phyloP scores from a whole-genome alignment of 2,329 filamentous ascomycete species.

The Colletotrichum incanum region DNA sequence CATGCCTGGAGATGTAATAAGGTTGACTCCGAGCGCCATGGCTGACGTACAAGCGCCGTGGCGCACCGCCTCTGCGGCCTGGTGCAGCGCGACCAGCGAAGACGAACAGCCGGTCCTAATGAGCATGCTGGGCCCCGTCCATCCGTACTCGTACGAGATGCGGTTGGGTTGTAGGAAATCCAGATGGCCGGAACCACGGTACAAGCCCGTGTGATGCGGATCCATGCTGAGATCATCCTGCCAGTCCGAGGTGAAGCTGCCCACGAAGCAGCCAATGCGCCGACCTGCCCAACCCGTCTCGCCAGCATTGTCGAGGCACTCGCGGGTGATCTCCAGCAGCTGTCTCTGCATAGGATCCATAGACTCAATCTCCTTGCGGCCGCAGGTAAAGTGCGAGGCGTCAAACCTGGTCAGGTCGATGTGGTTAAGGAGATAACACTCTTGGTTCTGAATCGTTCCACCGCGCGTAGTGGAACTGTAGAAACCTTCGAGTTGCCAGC shows the following conservation, averaged over 20 bases:
- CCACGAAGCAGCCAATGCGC: neutral
- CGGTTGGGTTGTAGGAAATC: neutral
- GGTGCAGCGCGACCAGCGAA: constrained; percentile 46
- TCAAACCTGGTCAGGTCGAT: constrained; percentile 50
- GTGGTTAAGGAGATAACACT: constrained; percentile 2
- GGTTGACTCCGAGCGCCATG: constrained; percentile 47
- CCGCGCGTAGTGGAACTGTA: neutral
- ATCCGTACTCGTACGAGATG: constrained; percentile 45
- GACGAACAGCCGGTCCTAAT: constrained; percentile 50
- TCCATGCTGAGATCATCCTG: constrained; percentile 35
- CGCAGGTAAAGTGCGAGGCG: constrained; percentile 52
- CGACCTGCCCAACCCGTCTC: constrained; percentile 39
- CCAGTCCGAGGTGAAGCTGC: neutral
- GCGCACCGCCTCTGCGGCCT: constrained; percentile 43
- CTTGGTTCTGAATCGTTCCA: neutral
- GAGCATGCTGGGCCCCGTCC: constrained; percentile 47
- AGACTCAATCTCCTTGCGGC: constrained; percentile 47
- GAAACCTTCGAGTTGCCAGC: neutral
- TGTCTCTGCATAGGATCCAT: constrained; percentile 52
- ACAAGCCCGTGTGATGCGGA: neutral
- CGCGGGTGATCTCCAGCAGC: constrained; percentile 49
- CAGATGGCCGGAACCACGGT: neutral
- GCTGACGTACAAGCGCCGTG: constrained; percentile 43
- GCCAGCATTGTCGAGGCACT: constrained; percentile 51
- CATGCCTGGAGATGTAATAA: constrained; percentile 49